phyloP scores from a whole-genome alignment of 305 asterid genomes.

The Lippia alba region DNA sequence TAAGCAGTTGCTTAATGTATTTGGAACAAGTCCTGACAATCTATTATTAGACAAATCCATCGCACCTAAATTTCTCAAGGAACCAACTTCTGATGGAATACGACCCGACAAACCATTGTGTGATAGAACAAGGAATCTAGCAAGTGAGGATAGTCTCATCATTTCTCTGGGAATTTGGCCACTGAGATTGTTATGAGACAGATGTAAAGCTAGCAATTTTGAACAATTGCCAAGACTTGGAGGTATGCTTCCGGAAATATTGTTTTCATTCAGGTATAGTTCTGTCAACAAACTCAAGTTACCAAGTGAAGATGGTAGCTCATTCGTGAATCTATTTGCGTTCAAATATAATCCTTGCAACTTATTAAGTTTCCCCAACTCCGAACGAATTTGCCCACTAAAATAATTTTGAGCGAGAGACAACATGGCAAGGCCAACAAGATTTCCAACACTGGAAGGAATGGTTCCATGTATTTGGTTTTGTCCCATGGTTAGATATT shows the following conservation, averaged over 20 bases:
- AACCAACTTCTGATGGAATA: slow-evolving; percentile 30
- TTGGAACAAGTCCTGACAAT: slow-evolving; percentile 34
- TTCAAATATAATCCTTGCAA: slow-evolving; percentile 16
- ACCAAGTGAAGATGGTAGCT: slow-evolving; percentile 38
- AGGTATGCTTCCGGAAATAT: slow-evolving; percentile 34
- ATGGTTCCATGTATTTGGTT: slow-evolving; percentile 41
- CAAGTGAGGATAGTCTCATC: slow-evolving; percentile 13
- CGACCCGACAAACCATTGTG: slow-evolving; percentile 31
- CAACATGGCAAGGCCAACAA: slow-evolving; percentile 13
- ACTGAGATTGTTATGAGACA: slow-evolving; percentile 32
- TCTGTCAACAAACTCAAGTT: slow-evolving; percentile 30
- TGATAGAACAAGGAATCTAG: slow-evolving; percentile 23
- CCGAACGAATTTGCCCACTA: slow-evolving; percentile 31
- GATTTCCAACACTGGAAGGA: slow-evolving; percentile 40
- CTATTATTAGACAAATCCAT: slow-evolving; percentile 38
- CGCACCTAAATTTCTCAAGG: slow-evolving; percentile 23
- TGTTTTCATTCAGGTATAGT: slow-evolving; percentile 18
- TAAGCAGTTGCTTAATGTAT: slow-evolving; percentile 30
- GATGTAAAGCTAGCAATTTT: slow-evolving; percentile 19
- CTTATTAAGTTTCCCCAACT: slow-evolving; percentile 32
- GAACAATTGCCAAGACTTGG: slow-evolving; percentile 33
- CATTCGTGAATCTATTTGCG: slow-evolving; percentile 21
- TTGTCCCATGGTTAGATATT: neutral
- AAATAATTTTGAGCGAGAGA: slow-evolving; percentile 23
- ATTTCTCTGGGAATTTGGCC: slow-evolving; percentile 34